phyloP scores from a whole-genome alignment of 257 asterid species.

The Scutellaria baicalensis region DNA sequence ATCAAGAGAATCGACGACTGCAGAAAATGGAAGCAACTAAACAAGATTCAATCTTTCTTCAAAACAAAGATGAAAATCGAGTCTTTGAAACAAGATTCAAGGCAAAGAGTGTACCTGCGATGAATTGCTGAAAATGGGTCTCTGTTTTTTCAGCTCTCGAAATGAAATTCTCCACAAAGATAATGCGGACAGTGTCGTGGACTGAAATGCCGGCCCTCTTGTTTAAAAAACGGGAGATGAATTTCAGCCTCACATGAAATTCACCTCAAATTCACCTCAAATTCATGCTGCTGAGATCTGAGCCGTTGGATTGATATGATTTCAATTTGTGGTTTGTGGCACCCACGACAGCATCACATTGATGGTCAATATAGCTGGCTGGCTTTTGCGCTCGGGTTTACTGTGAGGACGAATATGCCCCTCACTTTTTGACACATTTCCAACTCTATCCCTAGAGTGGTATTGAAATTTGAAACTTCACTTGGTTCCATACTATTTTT shows the following conservation, averaged over 20 bases:
- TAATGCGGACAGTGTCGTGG: conserved; percentile 8
- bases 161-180: neutral
- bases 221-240: conserved; percentile 30
- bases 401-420: conserved; percentile 20
- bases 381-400: conserved; percentile 8
- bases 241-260: conserved; percentile 34
- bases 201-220: conserved; percentile 27
- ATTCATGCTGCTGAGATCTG: conserved; percentile 17
- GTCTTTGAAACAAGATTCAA: neutral
- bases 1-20: neutral
- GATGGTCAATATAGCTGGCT: conserved; percentile 30
- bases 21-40: neutral
- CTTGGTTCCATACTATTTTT: too few relatives aligned
- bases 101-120: conserved; percentile 19
- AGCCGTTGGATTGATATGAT: conserved; percentile 38
- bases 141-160: neutral
- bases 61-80: neutral
- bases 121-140: conserved; percentile 20
- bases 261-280: conserved; percentile 38
- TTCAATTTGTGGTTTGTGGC: conserved; percentile 22
- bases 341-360: conserved; percentile 33
- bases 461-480: too few relatives aligned
- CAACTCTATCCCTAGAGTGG: neutral
- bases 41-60: conserved; percentile 14
- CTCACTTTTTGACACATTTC: conserved; percentile 1